Evolutionary conservation across 768 basidiomycete species (phyloP), one percentile per base, ranked within the genome.

Genomic region (Boletus tomentosulus): DNA sequence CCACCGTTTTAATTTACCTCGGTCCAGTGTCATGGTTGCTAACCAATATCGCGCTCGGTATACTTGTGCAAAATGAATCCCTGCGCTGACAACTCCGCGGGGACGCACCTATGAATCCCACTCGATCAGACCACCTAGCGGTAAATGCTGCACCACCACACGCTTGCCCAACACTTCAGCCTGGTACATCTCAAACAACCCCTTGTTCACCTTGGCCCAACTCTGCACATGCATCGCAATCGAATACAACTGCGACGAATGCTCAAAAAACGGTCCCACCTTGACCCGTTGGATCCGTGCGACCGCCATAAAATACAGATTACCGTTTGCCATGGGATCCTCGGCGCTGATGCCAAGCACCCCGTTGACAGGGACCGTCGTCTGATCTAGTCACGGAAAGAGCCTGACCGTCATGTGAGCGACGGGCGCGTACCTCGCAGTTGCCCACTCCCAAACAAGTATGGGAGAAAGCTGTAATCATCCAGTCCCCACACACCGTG

Each of bases 401-500:
- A 2, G 54, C 19, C 13, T 39, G 47, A 51, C 55, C 55, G 24
- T 33, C 27, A 39, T n/a, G 41, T 25, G 38, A 44, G 35, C 25
- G 31, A 45, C 22, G 24, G n/a, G 46, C 48, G 42, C 73, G 16
- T 61, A 82, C 90, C 88, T 81, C 86, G 78, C 35, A 98, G 78
- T 71, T 98, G 91, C 2, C 84, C 92, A 58, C 92, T 92, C 10
- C 94, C 95, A 66, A 94, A 93, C 10, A 94, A 79, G 64, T 96
- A 97, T 3, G 88, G 85, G 42, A 98, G 78, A 71, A 96, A 95
- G 48, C 78, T 80, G 50, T 87, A 96, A 67, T 97, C 95, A 63
- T 98, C 95, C 35, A 98, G 73, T 2, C 95, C 97, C 97, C 96
- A 99, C 1, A 98, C 96, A 4, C 97, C 97, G 66, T 98, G 95